These are phyloP conservation scores for Ustilago nuda DNA, from an alignment of 1,284 basidiomycete genomes.

Conservation along the genomic window DNA sequence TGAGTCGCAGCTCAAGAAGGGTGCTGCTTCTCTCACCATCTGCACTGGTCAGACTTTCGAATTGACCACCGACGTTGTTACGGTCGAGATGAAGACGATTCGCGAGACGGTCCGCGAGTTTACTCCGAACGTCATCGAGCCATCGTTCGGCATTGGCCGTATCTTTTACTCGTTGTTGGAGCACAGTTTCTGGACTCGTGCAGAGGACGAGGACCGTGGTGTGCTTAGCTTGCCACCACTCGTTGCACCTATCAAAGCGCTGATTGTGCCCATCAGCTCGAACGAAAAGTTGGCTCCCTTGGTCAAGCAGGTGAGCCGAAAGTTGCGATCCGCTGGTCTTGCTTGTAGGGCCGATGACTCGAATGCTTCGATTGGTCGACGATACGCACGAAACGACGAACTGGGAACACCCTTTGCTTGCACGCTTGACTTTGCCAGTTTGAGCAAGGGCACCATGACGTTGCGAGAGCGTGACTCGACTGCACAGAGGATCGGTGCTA, in stretches of 20 bases:
- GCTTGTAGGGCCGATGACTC: constrained; percentile 95
- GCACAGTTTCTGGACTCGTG: constrained; percentile 95
- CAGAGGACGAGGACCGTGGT: constrained; percentile 74
- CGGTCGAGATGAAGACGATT: constrained; percentile 85
- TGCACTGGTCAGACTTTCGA: constrained; percentile 76
- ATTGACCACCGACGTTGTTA: constrained; percentile 80
- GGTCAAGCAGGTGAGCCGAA: constrained; percentile 85
- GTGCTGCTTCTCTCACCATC: constrained; percentile 72
- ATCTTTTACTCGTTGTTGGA: constrained; percentile 95
- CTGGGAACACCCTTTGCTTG: constrained; percentile 96
- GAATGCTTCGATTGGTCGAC: constrained; percentile 92
- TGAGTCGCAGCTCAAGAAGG: constrained; percentile 78
- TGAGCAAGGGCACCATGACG: constrained; percentile 71
- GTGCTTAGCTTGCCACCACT: constrained; percentile 88
- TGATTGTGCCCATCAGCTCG: constrained; percentile 94
- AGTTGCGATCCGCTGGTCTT: constrained; percentile 87
- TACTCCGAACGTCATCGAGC: constrained; percentile 97
- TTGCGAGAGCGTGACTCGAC: constrained; percentile 88
- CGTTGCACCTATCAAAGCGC: constrained; percentile 95
- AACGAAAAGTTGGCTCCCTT: constrained; percentile 87
- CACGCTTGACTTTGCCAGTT: constrained; percentile 97
- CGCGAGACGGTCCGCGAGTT: constrained; percentile 95
- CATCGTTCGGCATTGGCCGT: constrained; percentile 96
- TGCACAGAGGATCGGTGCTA: constrained; percentile 87
- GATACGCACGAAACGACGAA: constrained; percentile 98